Evolutionary conservation across 257 asterid species (phyloP), one percentile per base, ranked within the genome.

Genomic region (Nicotiana tabacum): DNA sequence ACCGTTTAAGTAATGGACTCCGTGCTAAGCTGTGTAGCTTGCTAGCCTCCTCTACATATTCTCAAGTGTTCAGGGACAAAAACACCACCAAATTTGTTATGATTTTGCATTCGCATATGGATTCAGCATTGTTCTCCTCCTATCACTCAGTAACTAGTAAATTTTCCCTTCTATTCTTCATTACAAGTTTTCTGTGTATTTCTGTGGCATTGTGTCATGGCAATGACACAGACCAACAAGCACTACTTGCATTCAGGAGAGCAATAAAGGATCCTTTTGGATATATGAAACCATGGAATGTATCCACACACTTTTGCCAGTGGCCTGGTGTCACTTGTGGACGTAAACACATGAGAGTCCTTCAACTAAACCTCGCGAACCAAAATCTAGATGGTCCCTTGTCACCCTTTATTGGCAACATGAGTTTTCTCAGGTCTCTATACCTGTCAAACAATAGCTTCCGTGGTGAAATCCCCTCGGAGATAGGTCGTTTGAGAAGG

Each of bases 301-400:
- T 37, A 30, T 82, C 87, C 27, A 70, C 30, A 11, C 87, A 84
- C 35, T 87, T 84, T 27, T 87, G 89, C 55, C 18, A 12, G 18
- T 87, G 89, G 89, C 67, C 77, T 24, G 89, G 87, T 32, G 58
- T 87, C 5, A 69, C 77, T 9, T 87, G 89, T 51, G 46, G 68
- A 39, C 48, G 33, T 9, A 66, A 70, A 12, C 84, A 64, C 24
- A 48, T 77, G 30, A 72, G 87, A 33, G 85, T 84, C 67, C 27
- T 74, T 57, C 24, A 70, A 70, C 69, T 86, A 46, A 70, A 66
- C 16, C 62, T 87, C 0, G 55, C 1, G 2, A 61, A 72, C 51
- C 82, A 53, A 70, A 78, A 82, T 7, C 64, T 85, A 30, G 7
- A 83, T 58, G 88, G 88, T 13, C 55, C 37, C 5, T n/a, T 83